A percentile compares a stretch with the other conserved stretches of the same genome.
These are phyloP conservation scores for Fusarium transvaalense DNA, from an alignment of 2,329 filamentous ascomycete species.

Conservation along the genomic window DNA sequence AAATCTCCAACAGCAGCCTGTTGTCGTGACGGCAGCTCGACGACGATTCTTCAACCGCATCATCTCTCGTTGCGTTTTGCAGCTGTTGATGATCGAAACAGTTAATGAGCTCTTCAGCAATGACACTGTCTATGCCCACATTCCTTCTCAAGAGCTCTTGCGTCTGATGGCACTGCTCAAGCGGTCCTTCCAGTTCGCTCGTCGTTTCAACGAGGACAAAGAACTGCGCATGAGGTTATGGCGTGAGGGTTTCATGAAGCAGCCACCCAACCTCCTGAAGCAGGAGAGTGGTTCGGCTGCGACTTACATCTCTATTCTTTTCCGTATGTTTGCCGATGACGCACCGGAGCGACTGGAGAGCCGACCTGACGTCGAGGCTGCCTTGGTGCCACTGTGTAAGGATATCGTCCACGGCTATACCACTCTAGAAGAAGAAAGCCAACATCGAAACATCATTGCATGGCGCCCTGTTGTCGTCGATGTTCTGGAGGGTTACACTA, in stretches of 20 bases:
- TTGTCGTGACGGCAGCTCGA: conserved; percentile 92
- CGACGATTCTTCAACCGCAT: conserved; percentile 99
- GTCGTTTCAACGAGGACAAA: conserved; percentile 97
- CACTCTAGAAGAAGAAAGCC: conserved; percentile 90
- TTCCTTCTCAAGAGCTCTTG: conserved; percentile 89
- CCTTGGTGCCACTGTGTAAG: conserved; percentile 92
- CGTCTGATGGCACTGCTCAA: conserved; percentile 95
- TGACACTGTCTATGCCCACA: conserved; percentile 92
- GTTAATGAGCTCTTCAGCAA: conserved; percentile 99
- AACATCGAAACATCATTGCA: conserved; percentile 95
- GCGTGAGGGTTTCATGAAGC: conserved; percentile 99
- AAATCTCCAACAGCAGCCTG: conserved; percentile 84
- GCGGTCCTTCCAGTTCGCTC: conserved; percentile 95
- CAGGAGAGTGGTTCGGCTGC: conserved; percentile 94
- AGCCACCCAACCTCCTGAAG: conserved; percentile 96
- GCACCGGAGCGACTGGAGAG: conserved; percentile 83
- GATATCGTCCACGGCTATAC: conserved; percentile 93
- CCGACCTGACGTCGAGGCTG: conserved; percentile 86
- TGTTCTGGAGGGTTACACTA: conserved; percentile 91
- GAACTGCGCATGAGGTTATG: conserved; percentile 94
- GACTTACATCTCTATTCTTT: conserved; percentile 94
- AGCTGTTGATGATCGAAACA: conserved; percentile 99
- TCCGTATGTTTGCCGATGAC: conserved; percentile 96
- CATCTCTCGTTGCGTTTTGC: conserved; percentile 97
- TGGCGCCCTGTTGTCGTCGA: conserved; percentile 98